Conservation (phyloP, 331 rosid genomes). For the Prunus yedoensis region DNA sequence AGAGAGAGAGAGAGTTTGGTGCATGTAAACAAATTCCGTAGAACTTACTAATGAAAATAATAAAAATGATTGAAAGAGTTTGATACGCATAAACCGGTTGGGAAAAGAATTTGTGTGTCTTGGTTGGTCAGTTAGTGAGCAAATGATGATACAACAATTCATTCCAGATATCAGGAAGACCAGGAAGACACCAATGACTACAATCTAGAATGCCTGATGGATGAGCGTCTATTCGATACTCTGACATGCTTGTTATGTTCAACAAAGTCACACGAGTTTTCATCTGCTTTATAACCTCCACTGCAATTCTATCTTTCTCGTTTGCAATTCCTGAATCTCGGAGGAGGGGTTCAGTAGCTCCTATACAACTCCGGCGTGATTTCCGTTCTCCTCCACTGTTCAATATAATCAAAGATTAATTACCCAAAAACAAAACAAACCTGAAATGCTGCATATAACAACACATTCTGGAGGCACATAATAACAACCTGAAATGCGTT, state of each 20-base stretch:
- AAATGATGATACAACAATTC: conserved; percentile 45
- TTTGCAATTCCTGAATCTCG: conserved; percentile 15
- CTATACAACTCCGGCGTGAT: conserved; percentile 83
- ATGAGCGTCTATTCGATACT: conserved; percentile 73
- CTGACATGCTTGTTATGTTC: conserved; percentile 72
- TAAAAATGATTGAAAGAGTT: background rate
- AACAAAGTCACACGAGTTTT: conserved; percentile 66
- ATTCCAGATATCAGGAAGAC: conserved; percentile 90
- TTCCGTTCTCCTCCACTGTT: conserved; percentile 87
- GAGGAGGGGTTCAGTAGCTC: conserved; percentile 57
- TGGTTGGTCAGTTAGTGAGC: background rate
- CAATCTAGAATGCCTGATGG: conserved; percentile 79
- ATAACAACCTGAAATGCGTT: conserved; percentile 84
- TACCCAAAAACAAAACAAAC: conserved; percentile 2
- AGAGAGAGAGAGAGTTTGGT: too few species aligned
- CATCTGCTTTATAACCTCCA: conserved; percentile 65
- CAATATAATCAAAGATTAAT: background rate
- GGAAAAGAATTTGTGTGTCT: too few species aligned
- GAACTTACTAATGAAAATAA: too few species aligned
- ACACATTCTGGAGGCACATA: background rate
- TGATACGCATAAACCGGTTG: background rate
- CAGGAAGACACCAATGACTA: conserved; percentile 99
- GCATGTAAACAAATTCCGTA: too few species aligned
- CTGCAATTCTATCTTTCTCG: conserved; percentile 57
- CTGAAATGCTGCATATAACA: too few species aligned